Evolutionary conservation across 768 basidiomycete species (phyloP).

Genomic region (Naganishia kalamii): DNA sequence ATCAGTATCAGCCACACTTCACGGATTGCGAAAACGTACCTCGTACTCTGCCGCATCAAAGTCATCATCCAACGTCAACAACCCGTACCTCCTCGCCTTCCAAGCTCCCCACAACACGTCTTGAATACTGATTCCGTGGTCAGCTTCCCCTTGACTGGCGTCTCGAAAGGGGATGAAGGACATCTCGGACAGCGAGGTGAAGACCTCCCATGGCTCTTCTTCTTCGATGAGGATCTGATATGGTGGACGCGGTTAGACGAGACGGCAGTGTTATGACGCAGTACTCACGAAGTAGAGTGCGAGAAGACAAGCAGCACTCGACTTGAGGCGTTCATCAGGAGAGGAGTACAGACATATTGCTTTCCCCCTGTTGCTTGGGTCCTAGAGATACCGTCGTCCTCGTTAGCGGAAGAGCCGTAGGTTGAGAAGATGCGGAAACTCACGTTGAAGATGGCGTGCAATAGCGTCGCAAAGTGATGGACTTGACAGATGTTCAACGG

Average conservation of each 20-base stretch:
- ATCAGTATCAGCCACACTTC: not conserved
- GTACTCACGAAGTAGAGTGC: constrained; percentile 78
- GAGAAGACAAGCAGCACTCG: constrained; percentile 90
- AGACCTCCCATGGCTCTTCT: constrained; percentile 76
- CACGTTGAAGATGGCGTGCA: constrained; percentile 10
- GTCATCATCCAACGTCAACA: constrained; percentile 48
- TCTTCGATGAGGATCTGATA: constrained; percentile 43
- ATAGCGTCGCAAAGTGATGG: constrained; percentile 3
- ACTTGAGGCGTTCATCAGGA: constrained; percentile 53
- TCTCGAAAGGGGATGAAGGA: constrained; percentile 80
- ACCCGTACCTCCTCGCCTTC: constrained; percentile 47
- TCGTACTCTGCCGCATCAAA: constrained; percentile 54
- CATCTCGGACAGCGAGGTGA: constrained; percentile 82
- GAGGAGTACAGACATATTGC: constrained; percentile 60
- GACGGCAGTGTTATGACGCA: not conserved
- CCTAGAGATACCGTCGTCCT: not conserved
- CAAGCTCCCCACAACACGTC: constrained; percentile 89
- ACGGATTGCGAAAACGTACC: constrained; percentile 45
- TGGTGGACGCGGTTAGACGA: constrained; percentile 56
- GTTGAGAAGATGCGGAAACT: not conserved
- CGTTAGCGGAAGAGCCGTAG: too few relatives aligned
- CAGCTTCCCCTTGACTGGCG: constrained; percentile 83
- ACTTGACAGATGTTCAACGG: constrained; percentile 39
- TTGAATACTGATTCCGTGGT: constrained; percentile 88
- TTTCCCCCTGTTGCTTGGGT: not conserved